phyloP scores from a whole-genome alignment of 2,329 filamentous ascomycete species.

The Annulohypoxylon truncatum region DNA sequence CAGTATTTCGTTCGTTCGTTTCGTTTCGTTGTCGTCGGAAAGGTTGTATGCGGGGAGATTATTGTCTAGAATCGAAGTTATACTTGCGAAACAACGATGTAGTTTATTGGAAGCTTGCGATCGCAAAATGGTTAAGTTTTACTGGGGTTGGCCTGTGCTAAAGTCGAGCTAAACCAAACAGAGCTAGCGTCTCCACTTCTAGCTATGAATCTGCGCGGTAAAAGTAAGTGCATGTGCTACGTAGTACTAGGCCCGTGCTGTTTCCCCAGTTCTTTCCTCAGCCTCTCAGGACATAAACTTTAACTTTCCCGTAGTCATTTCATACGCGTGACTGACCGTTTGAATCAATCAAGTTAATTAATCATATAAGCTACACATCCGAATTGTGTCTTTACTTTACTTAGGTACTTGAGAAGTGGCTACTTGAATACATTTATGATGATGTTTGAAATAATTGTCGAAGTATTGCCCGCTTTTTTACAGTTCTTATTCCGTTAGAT shows the following conservation, averaged over 20 bases:
- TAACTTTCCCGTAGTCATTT: constrained; percentile 4
- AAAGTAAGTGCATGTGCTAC: constrained; percentile 6
- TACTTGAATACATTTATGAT: no score
- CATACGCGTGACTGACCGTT: not conserved
- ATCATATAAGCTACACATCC: no score
- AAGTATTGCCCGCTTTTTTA: no score
- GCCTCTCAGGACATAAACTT: not conserved
- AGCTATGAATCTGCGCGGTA: constrained; percentile 4
- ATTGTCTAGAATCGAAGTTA: constrained; percentile 24
- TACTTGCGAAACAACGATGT: constrained; percentile 35
- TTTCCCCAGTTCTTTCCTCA: constrained; percentile 14
- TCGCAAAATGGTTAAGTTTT: constrained; percentile 41
- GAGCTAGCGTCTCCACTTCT: constrained; percentile 12
- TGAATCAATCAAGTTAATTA: no score
- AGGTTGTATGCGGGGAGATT: not conserved
- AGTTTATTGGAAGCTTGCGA: constrained; percentile 39
- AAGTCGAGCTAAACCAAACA: constrained; percentile 17
- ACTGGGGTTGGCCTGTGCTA: constrained; percentile 37
- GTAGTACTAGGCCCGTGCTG: constrained; percentile 15
- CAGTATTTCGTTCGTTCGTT: not conserved
- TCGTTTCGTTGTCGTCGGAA: constrained; percentile 24
- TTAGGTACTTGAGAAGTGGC: no score
- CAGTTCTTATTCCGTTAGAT: no score
- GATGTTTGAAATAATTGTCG: not conserved
- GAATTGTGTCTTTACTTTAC: no score